phyloP scores from a whole-genome alignment of 129 eudicot genomes.

The Flaveria trinervia region DNA sequence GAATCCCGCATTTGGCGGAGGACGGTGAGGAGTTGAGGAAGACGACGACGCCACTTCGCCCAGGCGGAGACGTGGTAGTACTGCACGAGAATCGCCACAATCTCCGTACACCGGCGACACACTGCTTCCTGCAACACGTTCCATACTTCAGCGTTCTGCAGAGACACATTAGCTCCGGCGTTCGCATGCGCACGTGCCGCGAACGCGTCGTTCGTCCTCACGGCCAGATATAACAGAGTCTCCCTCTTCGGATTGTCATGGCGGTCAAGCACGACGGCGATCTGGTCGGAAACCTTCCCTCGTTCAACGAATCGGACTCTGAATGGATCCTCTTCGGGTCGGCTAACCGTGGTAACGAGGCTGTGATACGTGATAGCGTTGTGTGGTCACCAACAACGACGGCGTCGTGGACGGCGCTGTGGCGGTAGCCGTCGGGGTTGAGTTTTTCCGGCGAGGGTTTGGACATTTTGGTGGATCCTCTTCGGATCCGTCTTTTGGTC shows the following conservation, averaged over 20 bases:
- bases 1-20: slow-evolving; percentile 82
- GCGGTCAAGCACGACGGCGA: slow-evolving; percentile 65
- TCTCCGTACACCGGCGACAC: slow-evolving; percentile 56
- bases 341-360: slow-evolving; percentile 56
- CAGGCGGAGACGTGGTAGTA: slow-evolving; percentile 82
- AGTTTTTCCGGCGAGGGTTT: slow-evolving; percentile 39
- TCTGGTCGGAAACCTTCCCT: slow-evolving; percentile 54
- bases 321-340: slow-evolving; percentile 51
- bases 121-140: slow-evolving; percentile 84
- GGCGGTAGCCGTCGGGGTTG: slow-evolving; percentile 56
- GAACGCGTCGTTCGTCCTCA: slow-evolving; percentile 65
- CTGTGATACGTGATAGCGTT: slow-evolving; percentile 48
- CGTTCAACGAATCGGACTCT: slow-evolving; percentile 62
- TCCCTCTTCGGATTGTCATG: slow-evolving; percentile 71
- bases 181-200: slow-evolving; percentile 58
- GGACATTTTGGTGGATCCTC: too few species aligned
- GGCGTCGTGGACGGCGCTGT: slow-evolving; percentile 79
- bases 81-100: slow-evolving; percentile 60
- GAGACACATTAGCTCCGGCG: slow-evolving; percentile 86
- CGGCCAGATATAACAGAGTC: slow-evolving; percentile 86
- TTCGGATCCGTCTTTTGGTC: background rate
- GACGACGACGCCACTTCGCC: slow-evolving; percentile 92
- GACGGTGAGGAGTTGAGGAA: slow-evolving; percentile 65
- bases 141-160: slow-evolving; percentile 95
- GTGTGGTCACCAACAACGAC: slow-evolving; percentile 63